A percentile compares a stretch with the other conserved stretches of the same genome.
Conservation (phyloP, 768 basidiomycete species). For the Hygrophorus russula region DNA sequence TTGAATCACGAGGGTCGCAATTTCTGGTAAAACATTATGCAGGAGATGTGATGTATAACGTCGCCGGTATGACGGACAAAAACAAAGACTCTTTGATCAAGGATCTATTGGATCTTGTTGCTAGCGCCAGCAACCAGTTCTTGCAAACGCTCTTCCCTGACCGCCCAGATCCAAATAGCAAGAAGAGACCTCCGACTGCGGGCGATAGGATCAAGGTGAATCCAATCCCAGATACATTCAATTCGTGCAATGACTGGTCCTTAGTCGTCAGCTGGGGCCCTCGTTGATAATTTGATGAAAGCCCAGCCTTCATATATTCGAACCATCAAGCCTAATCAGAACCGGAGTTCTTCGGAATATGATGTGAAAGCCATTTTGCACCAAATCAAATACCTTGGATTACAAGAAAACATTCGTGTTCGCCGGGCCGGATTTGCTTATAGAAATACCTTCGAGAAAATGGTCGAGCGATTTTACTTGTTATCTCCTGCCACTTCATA, state of each 20-base stretch:
- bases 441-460: constrained; percentile 96
- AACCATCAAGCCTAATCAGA: constrained; percentile 98
- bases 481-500: constrained; percentile 93
- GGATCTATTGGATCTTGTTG: constrained; percentile 86
- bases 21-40: constrained; percentile 97
- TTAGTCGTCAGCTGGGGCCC: constrained; percentile 84
- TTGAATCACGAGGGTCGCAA: constrained; percentile 88
- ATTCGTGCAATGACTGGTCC: neutral
- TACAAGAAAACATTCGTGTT: constrained; percentile 97
- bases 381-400: constrained; percentile 97
- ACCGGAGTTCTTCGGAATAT: constrained; percentile 85
- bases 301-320: constrained; percentile 97
- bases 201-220: constrained; percentile 93
- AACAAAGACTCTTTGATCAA: constrained; percentile 97
- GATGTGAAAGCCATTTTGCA: constrained; percentile 92
- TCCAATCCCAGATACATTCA: neutral
- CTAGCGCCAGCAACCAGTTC: constrained; percentile 71
- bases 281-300: constrained; percentile 96
- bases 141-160: constrained; percentile 86
- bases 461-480: constrained; percentile 97
- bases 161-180: constrained; percentile 89
- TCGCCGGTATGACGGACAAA: constrained; percentile 98
- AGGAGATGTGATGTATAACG: constrained; percentile 97
- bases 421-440: constrained; percentile 97
- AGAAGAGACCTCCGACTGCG: constrained; percentile 96